These are phyloP conservation scores for Ascochyta pisi DNA, from an alignment of 2,329 filamentous ascomycete genomes.

Conservation along the genomic window DNA sequence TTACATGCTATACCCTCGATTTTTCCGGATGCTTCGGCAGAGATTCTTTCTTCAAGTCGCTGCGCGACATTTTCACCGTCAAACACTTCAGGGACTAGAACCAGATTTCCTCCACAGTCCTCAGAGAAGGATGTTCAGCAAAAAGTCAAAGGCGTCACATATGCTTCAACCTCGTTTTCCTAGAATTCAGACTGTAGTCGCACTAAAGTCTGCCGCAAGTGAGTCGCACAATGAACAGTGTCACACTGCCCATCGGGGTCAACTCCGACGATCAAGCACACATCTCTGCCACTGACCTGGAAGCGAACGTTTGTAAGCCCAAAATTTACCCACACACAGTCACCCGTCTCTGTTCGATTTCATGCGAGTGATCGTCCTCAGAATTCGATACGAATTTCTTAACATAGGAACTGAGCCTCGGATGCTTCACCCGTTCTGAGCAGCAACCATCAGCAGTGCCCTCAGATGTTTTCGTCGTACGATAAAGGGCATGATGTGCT, in stretches of 20 bases:
- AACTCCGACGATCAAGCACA: conserved; percentile 28
- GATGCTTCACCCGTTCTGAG: neutral
- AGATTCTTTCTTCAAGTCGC: neutral
- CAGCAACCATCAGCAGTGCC: neutral
- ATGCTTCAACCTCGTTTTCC: conserved; percentile 14
- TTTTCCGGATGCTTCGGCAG: neutral
- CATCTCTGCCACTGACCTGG: conserved; percentile 13
- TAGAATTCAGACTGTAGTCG: conserved; percentile 7
- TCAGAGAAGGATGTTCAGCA: neutral
- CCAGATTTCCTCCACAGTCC: neutral
- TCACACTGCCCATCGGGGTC: conserved; percentile 23
- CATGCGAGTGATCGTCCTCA: neutral
- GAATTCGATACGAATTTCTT: neutral
- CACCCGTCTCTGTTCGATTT: neutral
- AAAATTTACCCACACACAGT: neutral
- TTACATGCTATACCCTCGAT: neutral
- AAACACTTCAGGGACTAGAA: neutral
- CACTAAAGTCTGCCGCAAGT: conserved; percentile 5
- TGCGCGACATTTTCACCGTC: neutral
- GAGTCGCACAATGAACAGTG: neutral
- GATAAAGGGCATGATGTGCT: neutral
- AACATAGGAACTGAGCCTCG: neutral
- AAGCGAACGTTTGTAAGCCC: conserved; percentile 5
- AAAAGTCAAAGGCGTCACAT: neutral
- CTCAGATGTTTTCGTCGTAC: neutral